Base-by-base conservation (phyloP, 108 stramenopile species). In the Skeletonema grethae region DNA sequence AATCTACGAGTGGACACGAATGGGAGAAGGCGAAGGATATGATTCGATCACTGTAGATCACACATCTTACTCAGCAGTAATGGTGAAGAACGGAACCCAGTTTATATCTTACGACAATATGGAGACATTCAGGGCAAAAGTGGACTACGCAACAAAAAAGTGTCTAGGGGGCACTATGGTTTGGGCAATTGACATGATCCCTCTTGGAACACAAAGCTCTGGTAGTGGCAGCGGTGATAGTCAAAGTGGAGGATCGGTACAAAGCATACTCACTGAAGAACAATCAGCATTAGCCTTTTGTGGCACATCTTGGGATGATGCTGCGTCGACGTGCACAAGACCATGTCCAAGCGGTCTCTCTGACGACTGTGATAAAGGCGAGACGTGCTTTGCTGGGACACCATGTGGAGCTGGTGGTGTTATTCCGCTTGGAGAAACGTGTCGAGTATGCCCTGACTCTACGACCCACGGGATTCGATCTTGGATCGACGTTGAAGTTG, bases 161-260 rank as follows among this genome's bases (percentile, higher is more conserved):
- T 82, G 80, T 24, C 65, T 79, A 56, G 73, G 78, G 6, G 78
- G 78, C 4, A 75, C 73, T 0, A 79, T 79, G 78, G 46, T 73
- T 35, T 79, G 78, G 78, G 72, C 78, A n/a, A 57, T 74, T 13
- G 78, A 79, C 28, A 79, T 79, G 78, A 29, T 77, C 28, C 77
- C 77, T 15, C 57, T 64, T 32, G 70, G 31, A 50, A 65, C 39
- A 0, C 63, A 77, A 67, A 53, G 18, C 7, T 15, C 46, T 53
- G 77, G 59, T 6, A 18, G 58, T 4, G 29, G 62, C 22, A 38
- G 35, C 22, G 65, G 63, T 57, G 69, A 15, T 8, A 65, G 70
- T 9, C 25, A 39, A 5, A 60, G 60, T 13, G 39, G 28, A 50
- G 18, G 28, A 38, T 57, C 6, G 31, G 22, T 36, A 15, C 63